Evolutionary conservation across 257 asterid genomes (phyloP), one percentile per base, ranked within the genome.

Genomic region (Orobanche coerulescens): DNA sequence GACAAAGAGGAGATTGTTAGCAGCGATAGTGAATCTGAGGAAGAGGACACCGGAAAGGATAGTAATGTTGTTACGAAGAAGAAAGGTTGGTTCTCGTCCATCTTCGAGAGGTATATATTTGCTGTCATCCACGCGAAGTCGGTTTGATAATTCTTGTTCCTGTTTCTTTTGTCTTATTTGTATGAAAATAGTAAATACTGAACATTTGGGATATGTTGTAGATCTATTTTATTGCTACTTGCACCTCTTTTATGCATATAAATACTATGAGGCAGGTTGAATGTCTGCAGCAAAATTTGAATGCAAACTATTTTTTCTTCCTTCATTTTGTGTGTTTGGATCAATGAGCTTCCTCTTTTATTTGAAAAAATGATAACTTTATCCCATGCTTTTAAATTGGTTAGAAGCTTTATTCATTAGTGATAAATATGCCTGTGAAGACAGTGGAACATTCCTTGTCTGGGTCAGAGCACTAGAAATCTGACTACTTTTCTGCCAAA

Each of bases 41-140:
- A 80, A 65, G 84, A 83, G 60, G 91, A 76, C 4, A 42, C 71
- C 1, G 85, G 62, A 25, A 83, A 82, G 72, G 82, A 68, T 54
- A 61, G 54, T 42, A 81, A 76, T 75, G 76, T 50, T 58, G 90
- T 76, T 58, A 13, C 79, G 30, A 84, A 75, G 79, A 88, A 84
- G 78, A 91, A 81, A 70, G 90, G 98, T 39, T 88, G 96, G 98
- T 86, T 92, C 77, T 85, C 98, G 54, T 68, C 96, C 72, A 86
- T 92, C 90, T 84, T 88, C 75, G 88, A 77, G 55, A 85, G 98
- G 98, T 91, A 81, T 22, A 40, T 66, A 31, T 16, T 34, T 30
- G n/a, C 42, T 36, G 42, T 16, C 51, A 53, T 49, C 28, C 58
- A 23, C 28, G 24, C 47, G 25, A 20, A 46, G 34, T 53, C 36